Evolutionary conservation across 1,284 basidiomycete species (phyloP).

Genomic region (Coniophora puteana): DNA sequence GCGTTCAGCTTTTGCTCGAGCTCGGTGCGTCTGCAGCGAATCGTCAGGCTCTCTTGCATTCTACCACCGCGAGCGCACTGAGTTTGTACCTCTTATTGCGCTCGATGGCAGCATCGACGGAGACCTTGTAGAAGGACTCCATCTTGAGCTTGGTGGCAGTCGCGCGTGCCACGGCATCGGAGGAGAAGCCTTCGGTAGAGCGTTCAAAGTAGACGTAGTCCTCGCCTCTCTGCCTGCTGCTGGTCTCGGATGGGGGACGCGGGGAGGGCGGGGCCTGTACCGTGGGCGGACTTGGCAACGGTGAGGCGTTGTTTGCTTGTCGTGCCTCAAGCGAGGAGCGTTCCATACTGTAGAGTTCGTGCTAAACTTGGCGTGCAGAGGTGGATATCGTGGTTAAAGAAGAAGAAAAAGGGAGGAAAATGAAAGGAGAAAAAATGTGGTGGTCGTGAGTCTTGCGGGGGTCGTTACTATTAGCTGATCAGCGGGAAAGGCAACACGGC

Average conservation of each 20-base stretch:
- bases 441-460: too few species aligned
- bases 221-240: slow-evolving; percentile 28
- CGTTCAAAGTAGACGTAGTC: slow-evolving; percentile 97
- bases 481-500: too few species aligned
- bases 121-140: slow-evolving; percentile 97
- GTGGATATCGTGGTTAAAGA: too few species aligned
- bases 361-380: too few species aligned
- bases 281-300: slow-evolving; percentile 8
- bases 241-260: slow-evolving; percentile 24
- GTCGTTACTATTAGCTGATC: too few species aligned
- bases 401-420: too few species aligned
- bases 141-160: slow-evolving; percentile 97
- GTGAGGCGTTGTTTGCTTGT: slow-evolving; percentile 9
- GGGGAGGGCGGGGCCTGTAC: slow-evolving; percentile 25
- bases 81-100: slow-evolving; percentile 48
- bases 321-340: slow-evolving; percentile 23
- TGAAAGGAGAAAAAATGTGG: too few species aligned
- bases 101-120: slow-evolving; percentile 84
- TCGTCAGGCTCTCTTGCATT: too few species aligned
- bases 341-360: too few species aligned
- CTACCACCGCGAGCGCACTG: too few species aligned
- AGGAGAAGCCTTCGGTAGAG: slow-evolving; percentile 78
- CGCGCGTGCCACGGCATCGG: slow-evolving; percentile 87
- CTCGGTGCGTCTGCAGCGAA: slow-evolving; percentile 73
- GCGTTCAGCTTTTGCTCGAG: slow-evolving; percentile 88